Base-by-base conservation (phyloP, 371 early-diverging fungal species). In the Actinomortierella wolfii region DNA sequence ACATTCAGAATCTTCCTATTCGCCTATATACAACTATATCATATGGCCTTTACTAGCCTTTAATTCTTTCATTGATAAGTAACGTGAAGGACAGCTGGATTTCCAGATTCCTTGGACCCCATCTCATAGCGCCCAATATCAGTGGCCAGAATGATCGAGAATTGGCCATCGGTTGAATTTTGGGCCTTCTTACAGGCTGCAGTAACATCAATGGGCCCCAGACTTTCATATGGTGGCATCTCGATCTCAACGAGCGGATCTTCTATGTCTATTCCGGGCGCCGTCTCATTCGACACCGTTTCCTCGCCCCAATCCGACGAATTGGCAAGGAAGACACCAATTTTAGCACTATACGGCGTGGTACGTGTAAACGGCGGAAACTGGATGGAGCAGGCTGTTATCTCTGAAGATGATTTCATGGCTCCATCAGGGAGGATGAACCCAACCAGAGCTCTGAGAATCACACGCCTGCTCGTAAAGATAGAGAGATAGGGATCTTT, bases 91-190 rank as follows among this genome's bases (percentile, higher is more conserved):
- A 73, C 67, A 11, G 74, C 69, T 2, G 74, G 76, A 25, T 71
- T 76, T 6, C 66, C 73, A 5, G 76, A 76, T 45, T 71, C 59
- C 54, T 66, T 59, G n/a, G 76, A 76, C 76, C 73, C 64, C 40
- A 76, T 57, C 57, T 58, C 56, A 23, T 57, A 59, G 49, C 26
- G 23, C 13, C 24, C 59, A 41, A 59, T 51, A 26, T 47, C 25
- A 5, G 66, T 47, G 25, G 59, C 51, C 41, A 71, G 55, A 50
- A 65, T 68, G 7, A 75, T 29, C 7, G 34, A 34, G 34, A 34
- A 34, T 11, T 34, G 34, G 34, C 34, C 34, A 34, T 34, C 34
- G 11, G 34, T 11, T 6, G 7, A 4, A 6, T 4, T 11, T 11
- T 34, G 34, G 4, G 34, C 11, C n/a, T n/a, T n/a, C n/a, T n/a